Base-by-base conservation (phyloP, 106 monocot genomes). In the Apostasia shenzhenica region DNA sequence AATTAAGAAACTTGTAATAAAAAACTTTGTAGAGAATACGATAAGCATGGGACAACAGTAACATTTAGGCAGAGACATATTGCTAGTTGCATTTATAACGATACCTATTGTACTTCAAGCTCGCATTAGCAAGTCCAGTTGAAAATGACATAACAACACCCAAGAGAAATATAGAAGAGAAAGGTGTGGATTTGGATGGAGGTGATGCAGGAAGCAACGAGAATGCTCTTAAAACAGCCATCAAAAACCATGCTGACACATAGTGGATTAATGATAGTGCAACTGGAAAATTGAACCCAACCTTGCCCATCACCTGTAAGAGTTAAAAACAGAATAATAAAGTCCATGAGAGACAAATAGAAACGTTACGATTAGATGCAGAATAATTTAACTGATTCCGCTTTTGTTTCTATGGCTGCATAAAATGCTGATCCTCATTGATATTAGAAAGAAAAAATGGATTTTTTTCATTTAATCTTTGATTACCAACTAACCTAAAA, bases 281-380 rank as follows among this genome's bases (percentile, higher is more conserved):
- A 74, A 95, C 72, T 58, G 95, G 95, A 76, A 82, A 95, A 76
- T 91, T 91, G 86, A 95, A 95, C 12, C 95, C 95, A 77, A 95
- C 77, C 48, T 70, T 84, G 4, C 88, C 95, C 95, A 95, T 91
- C 14, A 95, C 94, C 94, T 95, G 53, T 41, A 64, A 63, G 45
- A 39, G 12, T 3, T 12, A 61, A 12, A 3, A 43, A 9, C 3
- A 61, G 3, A 50, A 50, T 8, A 50, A 26, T 26, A 26, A 26
- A 26, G 26, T 26, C 26, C 26, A 26, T 26, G 26, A 26, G 26
- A 26, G 26, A 26, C 26, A 26, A 26, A 26, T 26, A 26, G 26
- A 26, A 26, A 26, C 26, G 26, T 26, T 26, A 26, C 26, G 0
- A 0, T 26, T 26, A 26, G 26, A 26, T 26, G 26, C 26, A 26